Evolutionary conservation across 805 yeast species (phyloP).

Genomic region (Starmerella sp.): DNA sequence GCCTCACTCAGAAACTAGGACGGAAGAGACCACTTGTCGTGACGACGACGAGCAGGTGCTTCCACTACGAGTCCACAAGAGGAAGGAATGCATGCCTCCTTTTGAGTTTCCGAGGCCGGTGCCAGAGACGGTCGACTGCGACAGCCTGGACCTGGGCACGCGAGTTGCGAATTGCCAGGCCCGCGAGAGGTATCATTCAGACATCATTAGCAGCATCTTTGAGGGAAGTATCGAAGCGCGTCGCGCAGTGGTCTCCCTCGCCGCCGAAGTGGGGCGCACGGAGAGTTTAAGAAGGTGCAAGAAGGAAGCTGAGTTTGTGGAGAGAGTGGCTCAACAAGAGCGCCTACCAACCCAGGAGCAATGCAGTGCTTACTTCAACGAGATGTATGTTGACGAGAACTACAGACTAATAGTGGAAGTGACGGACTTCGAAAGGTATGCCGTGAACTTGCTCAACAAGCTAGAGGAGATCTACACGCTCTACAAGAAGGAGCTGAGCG

Average conservation of each 20-base stretch:
- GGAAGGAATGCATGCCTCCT: background rate
- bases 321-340: background rate
- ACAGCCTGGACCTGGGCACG: background rate
- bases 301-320: background rate
- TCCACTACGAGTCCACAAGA: background rate
- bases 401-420: background rate
- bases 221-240: background rate
- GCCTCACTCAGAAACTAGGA: background rate
- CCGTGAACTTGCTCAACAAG: background rate
- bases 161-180: background rate
- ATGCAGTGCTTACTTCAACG: background rate
- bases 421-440: background rate
- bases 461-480: background rate
- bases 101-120: background rate
- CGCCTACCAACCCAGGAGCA: background rate
- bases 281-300: background rate
- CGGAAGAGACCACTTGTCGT: background rate
- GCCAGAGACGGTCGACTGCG: too few relatives aligned
- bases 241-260: background rate
- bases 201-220: background rate
- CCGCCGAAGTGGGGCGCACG: constrained; percentile 3
- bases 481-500: background rate
- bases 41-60: background rate
- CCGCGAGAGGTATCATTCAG: background rate
- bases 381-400: background rate